These are phyloP conservation scores for Boletus smithii DNA, from an alignment of 1,284 basidiomycete species.

Conservation along the genomic window DNA sequence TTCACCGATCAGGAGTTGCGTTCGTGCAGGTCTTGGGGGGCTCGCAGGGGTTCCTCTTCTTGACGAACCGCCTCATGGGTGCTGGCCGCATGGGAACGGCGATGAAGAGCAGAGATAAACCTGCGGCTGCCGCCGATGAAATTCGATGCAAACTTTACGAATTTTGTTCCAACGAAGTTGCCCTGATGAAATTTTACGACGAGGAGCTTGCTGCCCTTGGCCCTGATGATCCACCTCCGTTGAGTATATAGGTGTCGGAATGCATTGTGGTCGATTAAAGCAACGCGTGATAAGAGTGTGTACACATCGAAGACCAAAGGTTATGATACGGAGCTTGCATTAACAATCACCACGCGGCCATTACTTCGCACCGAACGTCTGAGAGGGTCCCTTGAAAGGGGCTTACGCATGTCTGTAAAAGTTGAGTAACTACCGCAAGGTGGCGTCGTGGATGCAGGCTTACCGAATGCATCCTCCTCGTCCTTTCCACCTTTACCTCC, in stretches of 20 bases:
- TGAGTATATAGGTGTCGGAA: constrained; percentile 38
- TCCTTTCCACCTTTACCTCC: constrained; percentile 65
- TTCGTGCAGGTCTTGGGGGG: constrained; percentile 86
- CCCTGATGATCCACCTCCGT: constrained; percentile 62
- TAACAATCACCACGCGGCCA: constrained; percentile 71
- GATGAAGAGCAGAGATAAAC: constrained; percentile 49
- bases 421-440: constrained; percentile 7
- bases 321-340: constrained; percentile 65
- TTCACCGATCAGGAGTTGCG: constrained; percentile 82
- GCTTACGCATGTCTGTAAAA: constrained; percentile 81
- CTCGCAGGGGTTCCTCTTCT: constrained; percentile 76
- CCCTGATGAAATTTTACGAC: constrained; percentile 66
- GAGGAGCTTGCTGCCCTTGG: constrained; percentile 57
- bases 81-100: constrained; percentile 58
- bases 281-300: constrained; percentile 8
- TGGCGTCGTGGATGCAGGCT: constrained; percentile 33
- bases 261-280: constrained; percentile 10
- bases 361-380: constrained; percentile 66
- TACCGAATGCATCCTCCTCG: constrained; percentile 90
- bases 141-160: constrained; percentile 57
- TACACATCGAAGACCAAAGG: constrained; percentile 7
- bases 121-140: constrained; percentile 52
- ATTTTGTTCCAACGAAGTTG: constrained; percentile 63
- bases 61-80: constrained; percentile 81
- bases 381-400: constrained; percentile 61